Percentiles rank a stretch among this genome's conserved stretches.
Conservation (phyloP, 2,329 filamentous ascomycete species). For the Colletotrichum sidae region DNA sequence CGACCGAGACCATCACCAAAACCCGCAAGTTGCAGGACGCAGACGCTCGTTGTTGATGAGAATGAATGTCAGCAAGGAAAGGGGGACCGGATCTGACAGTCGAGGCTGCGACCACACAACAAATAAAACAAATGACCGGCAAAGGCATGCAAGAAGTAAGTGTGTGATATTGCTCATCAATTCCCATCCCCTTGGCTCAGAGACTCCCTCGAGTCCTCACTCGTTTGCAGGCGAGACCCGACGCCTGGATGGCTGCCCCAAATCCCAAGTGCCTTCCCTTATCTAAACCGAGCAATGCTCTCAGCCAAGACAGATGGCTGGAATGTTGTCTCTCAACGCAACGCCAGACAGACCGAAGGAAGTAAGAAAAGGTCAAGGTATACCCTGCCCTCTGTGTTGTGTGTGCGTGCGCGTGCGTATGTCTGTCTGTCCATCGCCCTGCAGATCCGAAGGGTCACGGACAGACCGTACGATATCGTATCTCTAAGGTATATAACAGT, state of each 20-base stretch:
- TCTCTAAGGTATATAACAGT: constrained; percentile 16
- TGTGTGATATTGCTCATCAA: constrained; percentile 19
- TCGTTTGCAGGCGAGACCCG: constrained; percentile 15
- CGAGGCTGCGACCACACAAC: neutral
- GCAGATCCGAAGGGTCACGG: constrained; percentile 14
- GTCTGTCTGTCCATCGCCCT: constrained; percentile 18
- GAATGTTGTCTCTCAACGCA: constrained; percentile 38
- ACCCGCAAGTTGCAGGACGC: constrained; percentile 17
- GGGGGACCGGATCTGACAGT: constrained; percentile 11
- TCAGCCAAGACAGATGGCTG: constrained; percentile 30
- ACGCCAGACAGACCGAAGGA: constrained; percentile 23
- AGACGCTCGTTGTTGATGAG: constrained; percentile 8
- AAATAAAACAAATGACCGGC: neutral
- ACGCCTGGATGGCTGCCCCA: constrained; percentile 13
- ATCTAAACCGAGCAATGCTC: constrained; percentile 16
- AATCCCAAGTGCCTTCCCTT: constrained; percentile 7
- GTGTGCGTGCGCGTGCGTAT: neutral
- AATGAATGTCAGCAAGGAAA: neutral
- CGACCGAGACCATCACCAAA: constrained; percentile 33
- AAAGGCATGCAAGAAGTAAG: constrained; percentile 16
- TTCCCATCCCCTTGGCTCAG: constrained; percentile 17
- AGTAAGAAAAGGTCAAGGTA: no score
- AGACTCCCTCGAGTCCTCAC: constrained; percentile 17
- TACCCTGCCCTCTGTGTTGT: neutral
- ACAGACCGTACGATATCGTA: constrained; percentile 8